phyloP scores from a whole-genome alignment of 495 filamentous ascomycete species.

The Aspergillus incahuasiensis region DNA sequence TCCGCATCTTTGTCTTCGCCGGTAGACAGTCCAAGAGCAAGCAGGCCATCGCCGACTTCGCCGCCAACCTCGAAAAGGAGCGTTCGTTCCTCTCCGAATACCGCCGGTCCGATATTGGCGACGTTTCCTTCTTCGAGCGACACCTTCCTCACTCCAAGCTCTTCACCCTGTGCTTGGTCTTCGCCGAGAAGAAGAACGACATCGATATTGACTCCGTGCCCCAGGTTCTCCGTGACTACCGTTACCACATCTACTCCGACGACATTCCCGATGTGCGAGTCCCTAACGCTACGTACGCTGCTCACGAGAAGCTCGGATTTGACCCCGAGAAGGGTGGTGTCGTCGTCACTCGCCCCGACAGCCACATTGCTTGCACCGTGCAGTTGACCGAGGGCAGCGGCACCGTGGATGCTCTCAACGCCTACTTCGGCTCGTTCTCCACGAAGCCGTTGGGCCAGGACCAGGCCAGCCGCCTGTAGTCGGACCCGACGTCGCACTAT shows the following conservation, averaged over 20 bases:
- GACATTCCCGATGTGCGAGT: constrained; percentile 71
- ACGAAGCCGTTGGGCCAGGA: constrained; percentile 40
- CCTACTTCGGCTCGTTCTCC: constrained; percentile 70
- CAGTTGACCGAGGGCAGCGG: constrained; percentile 67
- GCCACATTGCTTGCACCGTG: constrained; percentile 75
- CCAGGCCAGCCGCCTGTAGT: constrained; percentile 39
- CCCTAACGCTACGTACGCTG: constrained; percentile 62
- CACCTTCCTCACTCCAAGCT: constrained; percentile 81
- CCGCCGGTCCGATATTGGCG: constrained; percentile 52
- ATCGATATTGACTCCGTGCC: constrained; percentile 67
- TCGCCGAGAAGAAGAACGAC: constrained; percentile 56
- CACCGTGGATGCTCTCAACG: constrained; percentile 77
- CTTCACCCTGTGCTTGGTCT: constrained; percentile 71
- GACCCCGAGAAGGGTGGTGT: constrained; percentile 68
- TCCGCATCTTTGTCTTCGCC: constrained; percentile 79
- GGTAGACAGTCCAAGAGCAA: constrained; percentile 58
- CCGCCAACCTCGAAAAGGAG: constrained; percentile 56
- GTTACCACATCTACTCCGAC: constrained; percentile 81
- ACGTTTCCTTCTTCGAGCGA: constrained; percentile 71
- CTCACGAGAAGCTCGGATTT: constrained; percentile 84
- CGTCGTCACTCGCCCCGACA: constrained; percentile 79
- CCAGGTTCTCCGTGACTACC: constrained; percentile 63
- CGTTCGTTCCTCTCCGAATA: constrained; percentile 66
- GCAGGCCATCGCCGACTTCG: constrained; percentile 64
- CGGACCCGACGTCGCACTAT: neutral